Evolutionary conservation across 1,284 basidiomycete species (phyloP).

Genomic region (Heterobasidion irregulare): DNA sequence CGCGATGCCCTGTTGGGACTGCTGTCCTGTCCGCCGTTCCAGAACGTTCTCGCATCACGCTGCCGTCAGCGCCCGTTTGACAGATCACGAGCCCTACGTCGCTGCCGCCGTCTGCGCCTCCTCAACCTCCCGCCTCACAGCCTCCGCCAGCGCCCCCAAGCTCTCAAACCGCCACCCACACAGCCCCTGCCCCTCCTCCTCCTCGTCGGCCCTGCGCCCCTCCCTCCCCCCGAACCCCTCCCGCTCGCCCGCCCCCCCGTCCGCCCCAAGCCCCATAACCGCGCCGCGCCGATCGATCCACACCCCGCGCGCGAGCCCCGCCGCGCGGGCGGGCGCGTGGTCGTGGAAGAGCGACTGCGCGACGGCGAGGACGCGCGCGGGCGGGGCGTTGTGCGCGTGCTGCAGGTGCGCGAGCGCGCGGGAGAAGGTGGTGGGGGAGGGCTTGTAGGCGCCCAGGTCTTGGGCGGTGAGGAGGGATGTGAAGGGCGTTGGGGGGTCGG

Average conservation of each 20-base stretch:
- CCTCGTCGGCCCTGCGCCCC: neutral
- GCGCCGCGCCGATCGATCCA: neutral
- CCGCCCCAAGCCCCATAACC: neutral
- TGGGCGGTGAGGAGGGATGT: neutral
- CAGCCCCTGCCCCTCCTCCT: neutral
- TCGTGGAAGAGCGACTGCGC: neutral
- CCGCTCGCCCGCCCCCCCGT: neutral
- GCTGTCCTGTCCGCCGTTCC: too few relatives aligned
- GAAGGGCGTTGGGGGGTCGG: neutral
- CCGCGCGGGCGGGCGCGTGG: neutral
- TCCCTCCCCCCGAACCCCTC: neutral
- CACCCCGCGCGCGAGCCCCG: neutral
- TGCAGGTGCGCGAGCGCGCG: neutral
- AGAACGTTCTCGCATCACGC: too few relatives aligned
- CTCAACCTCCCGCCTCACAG: neutral
- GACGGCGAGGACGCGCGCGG: neutral
- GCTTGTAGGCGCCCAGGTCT: neutral
- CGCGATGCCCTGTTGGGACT: too few relatives aligned
- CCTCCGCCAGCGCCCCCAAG: conserved; percentile 1
- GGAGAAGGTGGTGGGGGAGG: neutral
- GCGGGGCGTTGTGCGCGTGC: neutral
- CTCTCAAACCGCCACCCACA: neutral
- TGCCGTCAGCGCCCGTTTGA: too few relatives aligned
- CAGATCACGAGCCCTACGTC: too few relatives aligned
- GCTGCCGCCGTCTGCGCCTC: neutral